These are phyloP conservation scores for Keithomyces neogunnii DNA, from an alignment of 2,329 filamentous ascomycete genomes.

Conservation along the genomic window DNA sequence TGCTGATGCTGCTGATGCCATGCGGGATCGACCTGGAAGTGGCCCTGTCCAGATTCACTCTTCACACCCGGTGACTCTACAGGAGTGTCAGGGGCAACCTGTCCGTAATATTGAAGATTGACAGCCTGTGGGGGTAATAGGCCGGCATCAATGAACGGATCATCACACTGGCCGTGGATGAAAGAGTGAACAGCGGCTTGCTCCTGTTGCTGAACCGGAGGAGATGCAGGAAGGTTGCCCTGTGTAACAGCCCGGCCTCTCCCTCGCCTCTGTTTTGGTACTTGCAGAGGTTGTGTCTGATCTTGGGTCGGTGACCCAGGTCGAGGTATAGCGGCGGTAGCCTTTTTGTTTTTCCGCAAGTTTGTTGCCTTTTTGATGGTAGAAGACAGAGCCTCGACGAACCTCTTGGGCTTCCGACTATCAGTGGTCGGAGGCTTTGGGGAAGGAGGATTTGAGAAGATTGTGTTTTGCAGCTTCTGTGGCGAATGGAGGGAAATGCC, in stretches of 20 bases:
- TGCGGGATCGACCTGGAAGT: constrained; percentile 11
- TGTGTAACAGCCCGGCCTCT: constrained; percentile 13
- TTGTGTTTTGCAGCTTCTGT: constrained; percentile 16
- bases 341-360: constrained; percentile 22
- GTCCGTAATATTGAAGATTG: constrained; percentile 21
- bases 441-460: constrained; percentile 21
- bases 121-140: constrained; percentile 14
- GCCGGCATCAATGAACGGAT: constrained; percentile 27
- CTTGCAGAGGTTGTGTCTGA: constrained; percentile 18
- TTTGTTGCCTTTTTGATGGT: constrained; percentile 31
- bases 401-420: constrained; percentile 27
- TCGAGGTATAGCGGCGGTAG: constrained; percentile 9
- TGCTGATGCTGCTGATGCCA: constrained; percentile 1
- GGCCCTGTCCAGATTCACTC: constrained; percentile 20
- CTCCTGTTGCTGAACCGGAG: constrained; percentile 19
- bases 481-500: constrained; percentile 37
- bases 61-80: constrained; percentile 29
- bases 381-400: constrained; percentile 32
- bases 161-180: constrained; percentile 28
- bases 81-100: constrained; percentile 26
- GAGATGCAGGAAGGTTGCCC: constrained; percentile 12
- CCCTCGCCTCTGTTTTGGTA: constrained; percentile 23
- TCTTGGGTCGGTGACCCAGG: constrained; percentile 24
- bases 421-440: constrained; percentile 23
- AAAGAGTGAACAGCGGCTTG: constrained; percentile 19